Base-by-base conservation (phyloP, 140 eudicot species). In the Senecio squalidus region DNA sequence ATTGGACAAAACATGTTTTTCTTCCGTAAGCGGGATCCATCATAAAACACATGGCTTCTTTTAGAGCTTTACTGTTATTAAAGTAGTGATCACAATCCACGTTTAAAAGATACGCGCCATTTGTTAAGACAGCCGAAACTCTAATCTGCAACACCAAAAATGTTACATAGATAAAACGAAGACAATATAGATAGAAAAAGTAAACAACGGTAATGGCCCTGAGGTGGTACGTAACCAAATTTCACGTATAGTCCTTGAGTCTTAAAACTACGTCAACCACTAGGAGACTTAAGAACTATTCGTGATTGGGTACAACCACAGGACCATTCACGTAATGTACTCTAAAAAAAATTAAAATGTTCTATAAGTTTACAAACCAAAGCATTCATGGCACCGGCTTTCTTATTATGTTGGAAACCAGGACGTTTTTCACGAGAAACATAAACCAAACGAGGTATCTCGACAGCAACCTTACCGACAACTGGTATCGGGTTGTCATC, bases 51-150 rank as follows among this genome's bases (percentile, higher is more conserved):
- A 88, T 88, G 28, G 95, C 96, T 75, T 88, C 96, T 70, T 82
- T 84, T 36, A 82, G 82, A 68, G 88, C 84, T 82, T 88, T 84
- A 55, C 91, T 78, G 62, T 84, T 88, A 67, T 88, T 84, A 65
- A 88, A 84, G 90, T 88, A 88, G 69, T 88, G 96, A 79, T 88
- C 96, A 75, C 96, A 88, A 72, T 88, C 96, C 9, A 88, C 95
- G 52, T 88, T 88, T 69, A 88, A 57, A 39, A 88, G 68, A 64
- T 81, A 88, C 24, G 94, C 95, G 55, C 95, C 96, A 64, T 88
- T 88, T 8, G 96, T 84, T 30, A 88, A 75, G 60, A 88, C 96
- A 9, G 96, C 94, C 14, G 96, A 88, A 73, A 84, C 96, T 63
- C 96, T 82, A 65, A 84, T 84, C 96, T 89, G 88, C 28, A 67